These are phyloP conservation scores for Microbotryum lychnidis-dioicae DNA, from an alignment of 1,284 basidiomycete genomes.

Conservation along the genomic window DNA sequence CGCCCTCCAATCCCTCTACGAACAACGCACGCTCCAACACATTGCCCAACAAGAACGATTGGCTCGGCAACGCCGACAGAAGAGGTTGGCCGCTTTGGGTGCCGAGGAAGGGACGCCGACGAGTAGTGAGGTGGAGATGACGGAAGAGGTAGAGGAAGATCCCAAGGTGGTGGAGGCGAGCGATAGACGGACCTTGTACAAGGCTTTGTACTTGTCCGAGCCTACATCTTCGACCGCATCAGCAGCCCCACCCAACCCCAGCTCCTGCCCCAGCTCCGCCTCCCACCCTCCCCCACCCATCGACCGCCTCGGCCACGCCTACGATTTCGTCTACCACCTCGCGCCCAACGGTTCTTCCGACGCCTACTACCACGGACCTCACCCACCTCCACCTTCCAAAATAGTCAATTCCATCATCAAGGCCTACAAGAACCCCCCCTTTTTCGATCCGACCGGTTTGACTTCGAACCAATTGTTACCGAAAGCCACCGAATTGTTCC, in stretches of 20 bases:
- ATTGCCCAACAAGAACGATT: too few relatives aligned
- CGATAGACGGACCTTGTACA: too few relatives aligned
- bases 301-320: conserved; percentile 11
- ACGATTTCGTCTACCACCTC: conserved; percentile 26
- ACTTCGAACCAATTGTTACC: conserved; percentile 11
- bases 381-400: conserved; percentile 24
- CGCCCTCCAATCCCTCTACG: conserved; percentile 21
- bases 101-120: not conserved
- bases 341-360: conserved; percentile 17
- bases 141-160: not conserved
- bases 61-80: not conserved
- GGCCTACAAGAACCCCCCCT: conserved; percentile 10
- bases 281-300: too few relatives aligned
- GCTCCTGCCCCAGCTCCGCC: too few relatives aligned
- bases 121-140: not conserved
- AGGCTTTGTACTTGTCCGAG: too few relatives aligned
- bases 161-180: not conserved
- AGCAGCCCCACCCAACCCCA: too few relatives aligned
- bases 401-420: conserved; percentile 19
- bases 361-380: conserved; percentile 29
- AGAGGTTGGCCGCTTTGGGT: not conserved
- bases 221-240: too few relatives aligned
- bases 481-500: conserved; percentile 2
- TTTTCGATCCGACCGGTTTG: conserved; percentile 22
- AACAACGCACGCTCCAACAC: conserved; percentile 12